phyloP scores from a whole-genome alignment of 2,329 filamentous ascomycete genomes.

The Aspergillus puulaauensis region DNA sequence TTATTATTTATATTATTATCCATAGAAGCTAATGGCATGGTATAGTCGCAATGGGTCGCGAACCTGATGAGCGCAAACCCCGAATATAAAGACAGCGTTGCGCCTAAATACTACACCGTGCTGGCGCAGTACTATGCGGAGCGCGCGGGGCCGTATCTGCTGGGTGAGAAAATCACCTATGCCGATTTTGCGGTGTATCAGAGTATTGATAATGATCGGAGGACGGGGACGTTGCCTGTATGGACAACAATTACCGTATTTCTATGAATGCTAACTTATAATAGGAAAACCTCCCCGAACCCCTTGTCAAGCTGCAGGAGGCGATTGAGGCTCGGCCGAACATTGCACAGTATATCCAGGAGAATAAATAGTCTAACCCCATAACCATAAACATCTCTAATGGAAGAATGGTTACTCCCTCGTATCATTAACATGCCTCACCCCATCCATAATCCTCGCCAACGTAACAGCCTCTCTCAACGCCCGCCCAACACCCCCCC shows the following conservation, averaged over 20 bases:
- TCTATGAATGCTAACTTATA: background rate
- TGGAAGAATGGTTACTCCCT: background rate
- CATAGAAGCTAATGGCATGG: too few species aligned
- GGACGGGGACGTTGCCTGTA: conserved; percentile 4
- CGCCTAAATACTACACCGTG: background rate
- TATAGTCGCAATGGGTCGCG: background rate
- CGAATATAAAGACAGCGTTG: background rate
- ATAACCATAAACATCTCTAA: background rate
- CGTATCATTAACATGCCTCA: conserved; percentile 7
- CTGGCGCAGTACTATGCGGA: background rate
- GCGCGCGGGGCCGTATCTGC: background rate
- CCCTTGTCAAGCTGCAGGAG: background rate
- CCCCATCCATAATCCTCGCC: conserved; percentile 33
- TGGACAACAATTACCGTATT: too few species aligned
- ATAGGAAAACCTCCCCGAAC: background rate
- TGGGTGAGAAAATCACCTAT: background rate
- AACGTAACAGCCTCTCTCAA: conserved; percentile 61
- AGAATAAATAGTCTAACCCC: background rate
- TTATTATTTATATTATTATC: too few species aligned
- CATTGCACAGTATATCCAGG: background rate
- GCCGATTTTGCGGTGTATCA: conserved; percentile 3
- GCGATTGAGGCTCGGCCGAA: background rate
- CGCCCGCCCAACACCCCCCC: conserved; percentile 55
- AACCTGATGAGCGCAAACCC: background rate
- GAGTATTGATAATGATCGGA: conserved; percentile 1